Evolutionary conservation across 2,329 filamentous ascomycete species (phyloP).

Genomic region (Colletotrichum scovillei): DNA sequence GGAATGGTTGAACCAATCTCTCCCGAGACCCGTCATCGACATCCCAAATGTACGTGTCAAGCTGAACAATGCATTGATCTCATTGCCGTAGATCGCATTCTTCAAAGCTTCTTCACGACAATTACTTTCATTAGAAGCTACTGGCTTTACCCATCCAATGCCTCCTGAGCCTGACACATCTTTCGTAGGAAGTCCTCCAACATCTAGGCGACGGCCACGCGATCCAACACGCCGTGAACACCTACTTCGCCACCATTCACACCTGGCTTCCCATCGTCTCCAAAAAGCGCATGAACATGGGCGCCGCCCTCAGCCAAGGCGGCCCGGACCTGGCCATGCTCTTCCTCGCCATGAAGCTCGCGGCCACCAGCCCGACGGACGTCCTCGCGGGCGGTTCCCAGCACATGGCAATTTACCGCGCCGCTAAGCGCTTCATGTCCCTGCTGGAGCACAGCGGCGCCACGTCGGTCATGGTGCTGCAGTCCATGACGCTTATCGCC

Average conservation of each 20-base stretch:
- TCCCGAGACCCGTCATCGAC: slow-evolving; percentile 50
- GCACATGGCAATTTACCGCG: slow-evolving; percentile 50
- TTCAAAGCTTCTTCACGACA: neutral
- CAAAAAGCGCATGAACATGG: slow-evolving; percentile 56
- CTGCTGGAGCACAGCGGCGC: slow-evolving; percentile 54
- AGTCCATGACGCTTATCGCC: slow-evolving; percentile 57
- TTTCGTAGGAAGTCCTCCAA: slow-evolving; percentile 49
- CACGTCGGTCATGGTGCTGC: slow-evolving; percentile 55
- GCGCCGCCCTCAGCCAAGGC: slow-evolving; percentile 53
- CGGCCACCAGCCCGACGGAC: slow-evolving; percentile 48
- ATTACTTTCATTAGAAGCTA: too few relatives aligned
- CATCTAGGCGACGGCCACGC: slow-evolving; percentile 50
- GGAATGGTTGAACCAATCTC: slow-evolving; percentile 47
- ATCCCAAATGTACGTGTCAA: slow-evolving; percentile 49
- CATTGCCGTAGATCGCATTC: neutral
- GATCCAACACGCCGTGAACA: slow-evolving; percentile 49
- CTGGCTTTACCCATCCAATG: too few relatives aligned
- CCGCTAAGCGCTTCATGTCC: slow-evolving; percentile 54
- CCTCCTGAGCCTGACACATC: neutral
- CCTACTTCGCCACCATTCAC: slow-evolving; percentile 58
- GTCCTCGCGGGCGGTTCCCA: slow-evolving; percentile 46
- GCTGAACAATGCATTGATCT: neutral
- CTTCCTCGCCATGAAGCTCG: slow-evolving; percentile 61
- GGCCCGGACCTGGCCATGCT: slow-evolving; percentile 59
- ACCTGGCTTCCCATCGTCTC: slow-evolving; percentile 61